Evolutionary conservation across 2,329 filamentous ascomycete genomes (phyloP).

Genomic region (Leptographium lundbergii): DNA sequence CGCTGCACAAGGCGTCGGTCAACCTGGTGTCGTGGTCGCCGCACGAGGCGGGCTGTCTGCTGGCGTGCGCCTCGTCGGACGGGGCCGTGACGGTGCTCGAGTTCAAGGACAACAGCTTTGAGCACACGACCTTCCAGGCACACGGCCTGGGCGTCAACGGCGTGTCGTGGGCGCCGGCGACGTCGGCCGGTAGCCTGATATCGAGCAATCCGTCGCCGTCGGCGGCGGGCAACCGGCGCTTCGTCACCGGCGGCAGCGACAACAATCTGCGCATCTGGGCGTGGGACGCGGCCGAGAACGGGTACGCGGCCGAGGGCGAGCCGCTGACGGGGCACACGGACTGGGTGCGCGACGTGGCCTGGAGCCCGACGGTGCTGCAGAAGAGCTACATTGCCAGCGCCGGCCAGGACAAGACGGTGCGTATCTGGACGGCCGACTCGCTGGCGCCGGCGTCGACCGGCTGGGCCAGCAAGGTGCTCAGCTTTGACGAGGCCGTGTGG

Average conservation of each 20-base stretch:
- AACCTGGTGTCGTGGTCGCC: conserved; percentile 98
- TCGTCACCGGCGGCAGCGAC: conserved; percentile 68
- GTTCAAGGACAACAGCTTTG: conserved; percentile 81
- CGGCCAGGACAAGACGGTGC: conserved; percentile 91
- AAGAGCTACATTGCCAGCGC: conserved; percentile 96
- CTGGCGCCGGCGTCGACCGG: conserved; percentile 39
- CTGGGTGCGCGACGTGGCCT: conserved; percentile 96
- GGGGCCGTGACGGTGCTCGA: conserved; percentile 89
- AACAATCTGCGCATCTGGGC: conserved; percentile 70
- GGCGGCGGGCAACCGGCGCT: conserved; percentile 57
- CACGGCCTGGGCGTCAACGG: conserved; percentile 93
- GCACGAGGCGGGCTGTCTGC: conserved; percentile 85
- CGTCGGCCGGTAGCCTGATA: conserved; percentile 71
- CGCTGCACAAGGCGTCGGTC: conserved; percentile 86
- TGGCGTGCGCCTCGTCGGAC: conserved; percentile 89
- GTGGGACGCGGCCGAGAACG: conserved; percentile 51
- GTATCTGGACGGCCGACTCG: conserved; percentile 79
- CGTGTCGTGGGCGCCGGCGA: conserved; percentile 86
- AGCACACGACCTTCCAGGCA: conserved; percentile 77
- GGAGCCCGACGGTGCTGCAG: conserved; percentile 87
- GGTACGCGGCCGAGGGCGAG: conserved; percentile 48
- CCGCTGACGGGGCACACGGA: conserved; percentile 73
- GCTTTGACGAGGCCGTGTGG: conserved; percentile 86
- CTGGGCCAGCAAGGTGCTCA: conserved; percentile 76
- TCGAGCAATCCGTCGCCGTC: conserved; percentile 51